phyloP scores from a whole-genome alignment of 2,329 filamentous ascomycete genomes.

The Arthrobotrys conoides region DNA sequence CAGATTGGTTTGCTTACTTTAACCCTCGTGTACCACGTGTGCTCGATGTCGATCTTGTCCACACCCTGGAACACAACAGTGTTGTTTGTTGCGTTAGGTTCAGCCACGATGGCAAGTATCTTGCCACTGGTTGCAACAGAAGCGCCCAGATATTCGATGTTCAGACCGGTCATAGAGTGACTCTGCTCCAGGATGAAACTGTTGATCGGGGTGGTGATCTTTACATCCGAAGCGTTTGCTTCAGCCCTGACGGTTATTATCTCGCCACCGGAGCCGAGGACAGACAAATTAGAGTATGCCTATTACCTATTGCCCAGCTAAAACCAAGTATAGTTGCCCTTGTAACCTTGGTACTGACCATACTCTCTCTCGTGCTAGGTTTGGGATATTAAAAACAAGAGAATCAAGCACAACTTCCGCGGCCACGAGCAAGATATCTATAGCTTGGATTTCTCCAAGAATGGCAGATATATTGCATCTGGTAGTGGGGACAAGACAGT shows the following conservation, averaged over 20 bases:
- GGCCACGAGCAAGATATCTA: constrained; percentile 97
- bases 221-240: constrained; percentile 98
- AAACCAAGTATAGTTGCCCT: not conserved
- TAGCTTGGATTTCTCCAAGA: constrained; percentile 57
- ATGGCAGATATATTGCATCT: constrained; percentile 54
- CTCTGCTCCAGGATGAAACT: constrained; percentile 88
- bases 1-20: constrained; percentile 97
- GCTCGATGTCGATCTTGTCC: constrained; percentile 92
- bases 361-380: constrained; percentile 73
- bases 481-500: constrained; percentile 55
- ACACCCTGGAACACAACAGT: constrained; percentile 92
- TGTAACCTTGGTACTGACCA: constrained; percentile 9
- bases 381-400: constrained; percentile 89
- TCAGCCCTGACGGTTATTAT: constrained; percentile 94
- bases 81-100: constrained; percentile 99
- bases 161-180: constrained; percentile 85
- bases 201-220: constrained; percentile 91
- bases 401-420: constrained; percentile 92
- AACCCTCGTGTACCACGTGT: constrained; percentile 91
- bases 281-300: constrained; percentile 89
- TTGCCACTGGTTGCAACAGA: constrained; percentile 96
- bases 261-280: constrained; percentile 97
- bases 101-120: constrained; percentile 93
- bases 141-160: constrained; percentile 99
- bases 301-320: constrained; percentile 40